A percentile compares a stretch with the other conserved stretches of the same genome.
Conservation (phyloP, 148 eudicot species). For the Nepenthes mirabilis region DNA sequence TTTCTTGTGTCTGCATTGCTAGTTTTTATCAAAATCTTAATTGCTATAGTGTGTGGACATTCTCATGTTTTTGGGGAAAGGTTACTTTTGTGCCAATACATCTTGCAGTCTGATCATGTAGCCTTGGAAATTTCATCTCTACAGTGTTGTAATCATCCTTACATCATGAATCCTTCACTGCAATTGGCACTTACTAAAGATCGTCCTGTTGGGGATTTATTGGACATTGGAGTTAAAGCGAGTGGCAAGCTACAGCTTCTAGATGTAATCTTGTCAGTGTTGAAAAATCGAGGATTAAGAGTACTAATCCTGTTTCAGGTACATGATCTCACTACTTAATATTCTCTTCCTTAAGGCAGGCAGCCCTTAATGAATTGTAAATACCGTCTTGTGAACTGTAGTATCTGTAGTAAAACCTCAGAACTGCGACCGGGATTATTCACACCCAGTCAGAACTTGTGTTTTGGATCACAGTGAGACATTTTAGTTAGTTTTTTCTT, state of each 20-base stretch:
- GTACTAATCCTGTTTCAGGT: conserved; percentile 76
- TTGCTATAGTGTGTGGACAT: too few relatives aligned
- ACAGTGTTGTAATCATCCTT: conserved; percentile 94
- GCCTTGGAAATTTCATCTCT: conserved; percentile 1
- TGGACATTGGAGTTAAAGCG: conserved; percentile 41
- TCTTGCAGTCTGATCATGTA: not conserved
- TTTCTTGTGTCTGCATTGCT: too few relatives aligned
- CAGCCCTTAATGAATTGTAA: too few relatives aligned
- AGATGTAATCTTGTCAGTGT: conserved; percentile 38
- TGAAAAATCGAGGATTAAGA: conserved; percentile 33
- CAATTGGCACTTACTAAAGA: conserved; percentile 22
- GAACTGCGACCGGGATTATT: too few relatives aligned
- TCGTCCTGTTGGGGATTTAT: conserved; percentile 12
- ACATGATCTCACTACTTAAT: not conserved
- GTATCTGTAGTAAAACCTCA: too few relatives aligned
- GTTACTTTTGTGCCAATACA: too few relatives aligned
- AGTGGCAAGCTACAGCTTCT: conserved; percentile 72
- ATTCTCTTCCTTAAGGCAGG: not conserved
- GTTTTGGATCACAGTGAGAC: too few relatives aligned
- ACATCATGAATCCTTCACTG: conserved; percentile 34
- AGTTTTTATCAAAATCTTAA: too few relatives aligned
- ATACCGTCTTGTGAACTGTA: too few relatives aligned
- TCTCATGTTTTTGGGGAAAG: too few relatives aligned
- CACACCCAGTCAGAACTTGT: too few relatives aligned
- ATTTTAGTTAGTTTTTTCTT: too few relatives aligned